A percentile compares a stretch with the other conserved stretches of the same genome.
Evolutionary conservation across 2,329 filamentous ascomycete species (phyloP).

Genomic region (Plenodomus biglobosus): DNA sequence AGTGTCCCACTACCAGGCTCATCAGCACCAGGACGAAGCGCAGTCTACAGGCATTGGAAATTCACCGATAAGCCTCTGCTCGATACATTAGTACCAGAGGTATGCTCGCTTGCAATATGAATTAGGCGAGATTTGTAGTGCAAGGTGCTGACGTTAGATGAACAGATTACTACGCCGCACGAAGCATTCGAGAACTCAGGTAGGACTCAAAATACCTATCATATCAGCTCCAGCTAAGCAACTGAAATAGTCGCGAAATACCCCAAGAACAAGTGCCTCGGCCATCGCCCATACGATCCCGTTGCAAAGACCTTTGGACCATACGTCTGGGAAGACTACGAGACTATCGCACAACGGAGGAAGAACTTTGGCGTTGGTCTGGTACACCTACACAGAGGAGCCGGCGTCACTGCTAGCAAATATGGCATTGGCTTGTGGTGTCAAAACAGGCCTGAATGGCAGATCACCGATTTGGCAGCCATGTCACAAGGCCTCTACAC

Average conservation of each 20-base stretch:
- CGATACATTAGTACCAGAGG: slow-evolving; percentile 57
- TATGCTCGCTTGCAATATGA: slow-evolving; percentile 1
- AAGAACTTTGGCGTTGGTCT: slow-evolving; percentile 85
- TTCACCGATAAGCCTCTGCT: slow-evolving; percentile 66
- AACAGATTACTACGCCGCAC: slow-evolving; percentile 67
- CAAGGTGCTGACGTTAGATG: slow-evolving; percentile 17
- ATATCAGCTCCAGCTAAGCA: neutral
- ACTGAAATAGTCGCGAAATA: slow-evolving; percentile 41
- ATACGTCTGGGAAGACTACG: slow-evolving; percentile 83
- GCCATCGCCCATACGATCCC: slow-evolving; percentile 77
- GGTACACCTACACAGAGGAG: slow-evolving; percentile 74
- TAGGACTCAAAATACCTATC: slow-evolving; percentile 30
- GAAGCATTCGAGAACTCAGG: slow-evolving; percentile 74
- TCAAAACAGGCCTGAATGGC: slow-evolving; percentile 86
- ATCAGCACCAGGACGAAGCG: slow-evolving; percentile 69
- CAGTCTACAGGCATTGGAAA: slow-evolving; percentile 82
- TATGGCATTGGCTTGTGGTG: slow-evolving; percentile 83
- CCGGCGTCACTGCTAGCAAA: slow-evolving; percentile 64
- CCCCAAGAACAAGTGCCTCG: slow-evolving; percentile 73
- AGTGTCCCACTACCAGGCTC: slow-evolving; percentile 75
- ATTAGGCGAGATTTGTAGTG: neutral
- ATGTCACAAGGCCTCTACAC: slow-evolving; percentile 85
- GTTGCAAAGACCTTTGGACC: slow-evolving; percentile 71
- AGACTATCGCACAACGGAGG: slow-evolving; percentile 73
- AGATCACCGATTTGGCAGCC: slow-evolving; percentile 82